Conservation (phyloP, 1,284 basidiomycete genomes). For the Pyrrhoderma noxium region DNA sequence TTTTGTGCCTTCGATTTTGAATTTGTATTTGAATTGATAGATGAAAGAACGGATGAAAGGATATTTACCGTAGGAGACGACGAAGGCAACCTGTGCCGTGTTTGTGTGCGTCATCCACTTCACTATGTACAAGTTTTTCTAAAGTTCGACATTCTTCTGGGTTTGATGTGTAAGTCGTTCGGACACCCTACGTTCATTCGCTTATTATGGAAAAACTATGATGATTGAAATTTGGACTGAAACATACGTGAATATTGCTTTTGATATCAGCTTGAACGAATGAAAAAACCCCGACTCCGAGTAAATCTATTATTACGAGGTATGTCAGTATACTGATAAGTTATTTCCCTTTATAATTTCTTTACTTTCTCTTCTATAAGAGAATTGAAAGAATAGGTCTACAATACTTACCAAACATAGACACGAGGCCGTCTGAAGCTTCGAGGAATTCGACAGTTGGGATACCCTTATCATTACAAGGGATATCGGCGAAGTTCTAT, state of each 20-base stretch:
- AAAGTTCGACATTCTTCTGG: constrained; percentile 7
- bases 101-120: background rate
- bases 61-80: constrained; percentile 10
- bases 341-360: too few species aligned
- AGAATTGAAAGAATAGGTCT: background rate
- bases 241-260: constrained; percentile 75
- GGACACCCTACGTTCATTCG: constrained; percentile 16
- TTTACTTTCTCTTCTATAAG: too few species aligned
- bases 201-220: too few species aligned
- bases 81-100: constrained; percentile 12
- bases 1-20: too few species aligned
- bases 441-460: constrained; percentile 79
- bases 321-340: background rate
- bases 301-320: constrained; percentile 54
- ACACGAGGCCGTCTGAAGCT: constrained; percentile 84
- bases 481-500: constrained; percentile 85
- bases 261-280: constrained; percentile 90
- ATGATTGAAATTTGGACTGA: too few species aligned
- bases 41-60: background rate
- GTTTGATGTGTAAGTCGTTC: constrained; percentile 8
- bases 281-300: constrained; percentile 82
- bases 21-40: background rate
- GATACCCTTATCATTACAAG: constrained; percentile 70
- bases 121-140: constrained; percentile 12
- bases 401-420: constrained; percentile 72